phyloP scores from a whole-genome alignment of 257 asterid species.

The Verbascum thapsus region DNA sequence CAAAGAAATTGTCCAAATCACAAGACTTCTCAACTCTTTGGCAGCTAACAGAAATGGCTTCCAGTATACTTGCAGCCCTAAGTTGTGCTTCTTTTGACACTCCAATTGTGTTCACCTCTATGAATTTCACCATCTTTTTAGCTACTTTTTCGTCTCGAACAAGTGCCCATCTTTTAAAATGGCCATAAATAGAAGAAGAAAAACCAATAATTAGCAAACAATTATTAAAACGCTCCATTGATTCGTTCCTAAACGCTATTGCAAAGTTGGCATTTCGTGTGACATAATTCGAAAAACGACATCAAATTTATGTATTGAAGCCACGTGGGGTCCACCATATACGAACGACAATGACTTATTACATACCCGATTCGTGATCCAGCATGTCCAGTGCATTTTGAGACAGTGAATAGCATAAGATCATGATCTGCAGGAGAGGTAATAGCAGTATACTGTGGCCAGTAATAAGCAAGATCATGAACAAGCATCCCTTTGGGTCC shows the following conservation, averaged over 20 bases:
- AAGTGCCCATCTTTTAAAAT: slow-evolving; percentile 74
- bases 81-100: slow-evolving; percentile 87
- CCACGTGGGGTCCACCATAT: too few relatives aligned
- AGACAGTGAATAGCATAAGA: slow-evolving; percentile 77
- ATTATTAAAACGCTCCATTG: too few relatives aligned
- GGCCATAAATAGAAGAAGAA: background rate
- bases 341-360: too few relatives aligned
- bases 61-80: slow-evolving; percentile 65
- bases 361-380: slow-evolving; percentile 94
- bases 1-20: slow-evolving; percentile 55
- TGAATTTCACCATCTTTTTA: slow-evolving; percentile 66
- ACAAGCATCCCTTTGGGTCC: slow-evolving; percentile 45
- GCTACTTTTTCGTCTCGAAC: slow-evolving; percentile 68
- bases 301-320: too few relatives aligned
- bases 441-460: slow-evolving; percentile 88
- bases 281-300: too few relatives aligned
- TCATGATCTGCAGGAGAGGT: slow-evolving; percentile 60
- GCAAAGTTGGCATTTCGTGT: too few relatives aligned
- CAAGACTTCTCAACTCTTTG: slow-evolving; percentile 28
- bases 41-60: slow-evolving; percentile 60
- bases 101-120: slow-evolving; percentile 75
- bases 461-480: slow-evolving; percentile 81
- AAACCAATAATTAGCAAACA: background rate
- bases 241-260: too few relatives aligned
- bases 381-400: slow-evolving; percentile 92